Conservation (phyloP, 306 rosid species). For the Lupinus albus region DNA sequence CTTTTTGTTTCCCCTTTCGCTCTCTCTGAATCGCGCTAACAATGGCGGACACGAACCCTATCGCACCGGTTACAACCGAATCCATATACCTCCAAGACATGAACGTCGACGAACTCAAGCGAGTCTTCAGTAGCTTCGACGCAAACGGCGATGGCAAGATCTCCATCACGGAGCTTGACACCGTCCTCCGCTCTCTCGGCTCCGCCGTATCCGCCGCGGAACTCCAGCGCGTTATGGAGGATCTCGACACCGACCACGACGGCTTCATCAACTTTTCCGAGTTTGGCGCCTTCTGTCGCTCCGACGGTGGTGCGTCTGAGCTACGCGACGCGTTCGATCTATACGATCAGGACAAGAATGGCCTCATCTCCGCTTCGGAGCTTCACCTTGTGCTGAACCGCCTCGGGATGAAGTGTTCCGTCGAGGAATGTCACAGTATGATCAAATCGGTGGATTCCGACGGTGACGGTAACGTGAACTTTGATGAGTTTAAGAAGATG, state of each 20-base stretch:
- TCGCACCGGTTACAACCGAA: neutral
- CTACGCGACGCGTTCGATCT: conserved; percentile 80
- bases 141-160: conserved; percentile 89
- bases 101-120: conserved; percentile 55
- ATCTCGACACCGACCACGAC: conserved; percentile 77
- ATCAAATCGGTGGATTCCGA: conserved; percentile 78
- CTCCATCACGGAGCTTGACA: conserved; percentile 69
- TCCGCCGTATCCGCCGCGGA: conserved; percentile 48
- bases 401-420: conserved; percentile 63
- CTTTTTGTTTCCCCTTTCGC: neutral
- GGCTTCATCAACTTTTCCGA: conserved; percentile 73
- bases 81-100: conserved; percentile 47
- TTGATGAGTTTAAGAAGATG: conserved; percentile 82
- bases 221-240: conserved; percentile 69
- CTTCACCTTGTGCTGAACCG: conserved; percentile 72
- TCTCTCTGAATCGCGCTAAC: neutral
- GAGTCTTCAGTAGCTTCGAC: conserved; percentile 79
- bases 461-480: conserved; percentile 83
- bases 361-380: conserved; percentile 73
- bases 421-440: conserved; percentile 72
- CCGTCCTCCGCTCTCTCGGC: conserved; percentile 65
- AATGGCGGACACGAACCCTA: conserved; percentile 46
- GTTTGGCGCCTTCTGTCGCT: conserved; percentile 71
- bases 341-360: conserved; percentile 82
- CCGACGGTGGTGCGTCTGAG: conserved; percentile 58